Base-by-base conservation (phyloP, 371 early-diverging fungal genomes). In the Mortierella sp. region DNA sequence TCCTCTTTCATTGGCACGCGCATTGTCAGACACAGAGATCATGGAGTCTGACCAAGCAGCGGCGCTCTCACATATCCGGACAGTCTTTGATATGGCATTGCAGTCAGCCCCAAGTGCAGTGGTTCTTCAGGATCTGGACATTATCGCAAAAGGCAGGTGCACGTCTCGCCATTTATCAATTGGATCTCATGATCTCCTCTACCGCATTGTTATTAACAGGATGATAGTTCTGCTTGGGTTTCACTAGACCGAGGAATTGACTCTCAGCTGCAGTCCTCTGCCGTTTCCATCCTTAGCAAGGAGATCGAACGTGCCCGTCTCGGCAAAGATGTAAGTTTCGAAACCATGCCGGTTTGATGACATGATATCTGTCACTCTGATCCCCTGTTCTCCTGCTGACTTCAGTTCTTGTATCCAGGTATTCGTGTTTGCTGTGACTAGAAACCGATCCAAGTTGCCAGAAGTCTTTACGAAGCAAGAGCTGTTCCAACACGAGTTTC, bases 161-260 rank as follows among this genome's bases (percentile, higher is more conserved):
- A 2, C 5, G 29, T 34, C 24, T 11, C 6, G 5, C 22, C 64
- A 0, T 29, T 6, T 26, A 9, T 10, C 13, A 44, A 19, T 2
- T 19, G 34, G 4, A 29, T 26, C 29, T 22, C 34, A 26, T n/a
- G n/a, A 4, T 29, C 29, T 53, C 11, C 24, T 26, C 26, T 26
- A 53, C 13, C 3, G 24, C 26, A 29, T n/a, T 53, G 8, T 5
- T 29, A 24, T 53, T 53, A 13, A 10, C 13, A 13, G 24, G 29
- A n/a, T 3, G 13, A 10, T 22, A 26, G n/a, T n/a, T n/a, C n/a
- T n/a, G n/a, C n/a, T n/a, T n/a, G n/a, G n/a, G n/a, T n/a, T n/a
- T n/a, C n/a, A n/a, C n/a, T 55, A 82, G 83, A 83, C 24, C 73
- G 75, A 22, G 73, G 73, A 16, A 26, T 83, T 2, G 83, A 83